Percentiles rank a stretch among this genome's conserved stretches.
These are phyloP conservation scores for Panicum hallii DNA, from an alignment of 202 grass and related monocot species.

Conservation along the genomic window DNA sequence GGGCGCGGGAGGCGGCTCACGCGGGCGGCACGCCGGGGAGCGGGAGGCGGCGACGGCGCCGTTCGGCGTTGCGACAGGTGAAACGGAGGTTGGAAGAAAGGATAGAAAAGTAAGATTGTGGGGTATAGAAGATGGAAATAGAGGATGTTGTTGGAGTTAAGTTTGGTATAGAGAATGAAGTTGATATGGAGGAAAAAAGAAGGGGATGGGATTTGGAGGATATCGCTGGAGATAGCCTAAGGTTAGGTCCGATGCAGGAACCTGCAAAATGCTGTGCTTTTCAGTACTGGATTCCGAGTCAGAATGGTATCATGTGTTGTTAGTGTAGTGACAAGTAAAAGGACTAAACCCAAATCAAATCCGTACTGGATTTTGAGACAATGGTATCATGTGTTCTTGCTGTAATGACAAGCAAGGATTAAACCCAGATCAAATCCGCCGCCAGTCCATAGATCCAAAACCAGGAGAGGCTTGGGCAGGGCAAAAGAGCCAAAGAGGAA, in stretches of 20 bases:
- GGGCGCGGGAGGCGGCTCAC: too few species aligned
- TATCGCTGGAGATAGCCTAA: too few species aligned
- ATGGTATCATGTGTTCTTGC: background rate
- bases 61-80: too few species aligned
- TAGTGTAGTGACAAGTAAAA: background rate
- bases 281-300: background rate
- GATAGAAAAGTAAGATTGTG: too few species aligned
- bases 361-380: background rate
- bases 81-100: too few species aligned
- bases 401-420: background rate
- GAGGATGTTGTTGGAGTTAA: too few species aligned
- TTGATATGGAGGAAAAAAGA: too few species aligned
- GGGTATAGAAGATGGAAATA: too few species aligned
- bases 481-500: background rate
- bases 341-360: background rate
- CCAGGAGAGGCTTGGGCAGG: background rate
- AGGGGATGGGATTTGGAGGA: too few species aligned
- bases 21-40: too few species aligned
- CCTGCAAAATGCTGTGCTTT: background rate
- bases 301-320: background rate
- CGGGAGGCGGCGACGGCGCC: too few species aligned
- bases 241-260: slow-evolving; percentile 13
- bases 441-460: background rate
- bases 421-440: background rate
- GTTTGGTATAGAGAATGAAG: too few species aligned